Evolutionary conservation across 768 basidiomycete species (phyloP).

Genomic region (Neoboletus brunneissimus): DNA sequence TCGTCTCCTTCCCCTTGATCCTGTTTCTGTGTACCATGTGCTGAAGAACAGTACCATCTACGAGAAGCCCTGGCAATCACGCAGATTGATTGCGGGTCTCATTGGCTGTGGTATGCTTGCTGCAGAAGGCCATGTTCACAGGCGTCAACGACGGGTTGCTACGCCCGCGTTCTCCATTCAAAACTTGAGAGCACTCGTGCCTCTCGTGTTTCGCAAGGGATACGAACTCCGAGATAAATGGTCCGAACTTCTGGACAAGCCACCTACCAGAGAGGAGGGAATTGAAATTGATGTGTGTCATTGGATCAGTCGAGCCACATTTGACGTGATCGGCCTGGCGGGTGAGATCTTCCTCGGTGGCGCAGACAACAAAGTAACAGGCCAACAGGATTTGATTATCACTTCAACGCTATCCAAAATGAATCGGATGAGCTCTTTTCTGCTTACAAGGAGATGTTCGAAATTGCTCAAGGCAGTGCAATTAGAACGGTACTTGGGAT

Average conservation of each 20-base stretch:
- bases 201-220: slow-evolving; percentile 70
- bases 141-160: slow-evolving; percentile 73
- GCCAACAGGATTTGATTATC: slow-evolving; percentile 73
- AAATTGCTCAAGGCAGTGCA: slow-evolving; percentile 52
- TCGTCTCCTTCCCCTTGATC: slow-evolving; percentile 79
- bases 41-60: slow-evolving; percentile 70
- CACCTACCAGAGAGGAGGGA: slow-evolving; percentile 10
- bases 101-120: slow-evolving; percentile 84
- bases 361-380: background rate
- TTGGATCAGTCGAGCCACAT: slow-evolving; percentile 81
- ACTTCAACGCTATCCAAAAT: slow-evolving; percentile 79
- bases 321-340: slow-evolving; percentile 90
- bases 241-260: slow-evolving; percentile 44
- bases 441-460: slow-evolving; percentile 87
- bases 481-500: slow-evolving; percentile 47
- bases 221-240: slow-evolving; percentile 59
- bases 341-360: slow-evolving; percentile 41
- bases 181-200: slow-evolving; percentile 67
- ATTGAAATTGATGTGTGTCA: slow-evolving; percentile 67
- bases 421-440: slow-evolving; percentile 74
- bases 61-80: slow-evolving; percentile 82
- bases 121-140: slow-evolving; percentile 75
- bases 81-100: slow-evolving; percentile 67
- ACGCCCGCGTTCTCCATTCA: slow-evolving; percentile 81
- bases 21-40: slow-evolving; percentile 68